These are phyloP conservation scores for Entamoeba invadens DNA, from an alignment of 208 protist species.

Conservation along the genomic window DNA sequence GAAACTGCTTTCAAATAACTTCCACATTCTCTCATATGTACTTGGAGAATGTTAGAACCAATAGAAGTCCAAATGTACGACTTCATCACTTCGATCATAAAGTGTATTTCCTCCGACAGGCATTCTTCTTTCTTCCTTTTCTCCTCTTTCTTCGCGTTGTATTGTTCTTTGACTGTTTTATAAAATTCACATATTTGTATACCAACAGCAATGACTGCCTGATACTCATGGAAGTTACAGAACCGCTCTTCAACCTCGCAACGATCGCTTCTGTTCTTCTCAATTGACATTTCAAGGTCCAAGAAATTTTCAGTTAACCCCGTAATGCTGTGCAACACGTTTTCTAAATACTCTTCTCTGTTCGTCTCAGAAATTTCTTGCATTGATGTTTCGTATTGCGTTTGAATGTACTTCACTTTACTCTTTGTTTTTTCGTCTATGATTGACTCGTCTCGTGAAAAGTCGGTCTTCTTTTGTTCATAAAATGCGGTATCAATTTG, in stretches of 20 bases:
- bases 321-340: not conserved
- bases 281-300: not conserved
- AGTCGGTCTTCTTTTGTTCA: no score
- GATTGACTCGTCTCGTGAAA: no score
- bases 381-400: not conserved
- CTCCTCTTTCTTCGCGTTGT: not conserved
- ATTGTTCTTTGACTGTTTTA: not conserved
- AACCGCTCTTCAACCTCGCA: not conserved
- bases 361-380: not conserved
- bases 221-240: not conserved
- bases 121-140: not conserved
- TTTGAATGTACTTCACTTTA: not conserved
- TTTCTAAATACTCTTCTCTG: not conserved
- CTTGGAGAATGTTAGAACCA: not conserved
- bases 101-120: not conserved
- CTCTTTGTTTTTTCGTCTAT: not conserved
- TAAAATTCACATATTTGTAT: not conserved
- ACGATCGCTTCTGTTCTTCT: not conserved
- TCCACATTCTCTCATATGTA: not conserved
- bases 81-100: not conserved
- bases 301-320: not conserved
- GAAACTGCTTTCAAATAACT: not conserved
- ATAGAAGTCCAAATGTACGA: not conserved
- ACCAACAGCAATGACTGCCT: not conserved
- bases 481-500: no score